Evolutionary conservation across 192 early-diverging fungal genomes (phyloP).

Genomic region (Backusella australiensis): DNA sequence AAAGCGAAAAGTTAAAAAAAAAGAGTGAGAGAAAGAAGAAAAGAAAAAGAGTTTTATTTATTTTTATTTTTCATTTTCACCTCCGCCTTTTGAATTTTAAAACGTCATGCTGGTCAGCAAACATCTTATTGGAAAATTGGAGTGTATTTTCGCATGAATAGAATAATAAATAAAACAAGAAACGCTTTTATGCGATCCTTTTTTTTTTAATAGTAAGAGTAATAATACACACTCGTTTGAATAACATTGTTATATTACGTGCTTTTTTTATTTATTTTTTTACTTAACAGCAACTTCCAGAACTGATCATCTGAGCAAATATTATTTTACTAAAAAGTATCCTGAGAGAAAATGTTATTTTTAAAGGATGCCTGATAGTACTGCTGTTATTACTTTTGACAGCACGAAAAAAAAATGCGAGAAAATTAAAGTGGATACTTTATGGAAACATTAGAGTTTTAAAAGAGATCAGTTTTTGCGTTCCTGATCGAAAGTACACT

Average conservation of each 20-base stretch:
- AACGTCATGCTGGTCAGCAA: constrained; percentile 2
- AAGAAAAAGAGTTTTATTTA: background rate
- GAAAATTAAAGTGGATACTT: no score
- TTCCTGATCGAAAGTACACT: background rate
- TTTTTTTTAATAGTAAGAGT: background rate
- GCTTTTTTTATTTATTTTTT: background rate
- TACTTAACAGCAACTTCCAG: background rate
- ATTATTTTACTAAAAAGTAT: background rate
- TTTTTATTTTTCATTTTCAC: constrained; percentile 3
- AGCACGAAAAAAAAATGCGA: background rate
- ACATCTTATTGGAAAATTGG: background rate
- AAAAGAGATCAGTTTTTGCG: background rate
- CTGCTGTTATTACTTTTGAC: background rate
- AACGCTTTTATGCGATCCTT: background rate
- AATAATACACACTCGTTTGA: background rate
- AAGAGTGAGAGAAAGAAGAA: background rate
- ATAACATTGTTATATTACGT: background rate
- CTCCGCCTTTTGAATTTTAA: background rate
- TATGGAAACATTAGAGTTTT: background rate
- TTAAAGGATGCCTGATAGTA: background rate
- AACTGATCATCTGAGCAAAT: background rate
- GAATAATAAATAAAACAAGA: background rate
- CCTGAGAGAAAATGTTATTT: background rate
- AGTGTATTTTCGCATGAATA: background rate
- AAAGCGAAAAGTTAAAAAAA: background rate